phyloP scores from a whole-genome alignment of 2,329 filamentous ascomycete genomes.

The Apiospora malaysiana region DNA sequence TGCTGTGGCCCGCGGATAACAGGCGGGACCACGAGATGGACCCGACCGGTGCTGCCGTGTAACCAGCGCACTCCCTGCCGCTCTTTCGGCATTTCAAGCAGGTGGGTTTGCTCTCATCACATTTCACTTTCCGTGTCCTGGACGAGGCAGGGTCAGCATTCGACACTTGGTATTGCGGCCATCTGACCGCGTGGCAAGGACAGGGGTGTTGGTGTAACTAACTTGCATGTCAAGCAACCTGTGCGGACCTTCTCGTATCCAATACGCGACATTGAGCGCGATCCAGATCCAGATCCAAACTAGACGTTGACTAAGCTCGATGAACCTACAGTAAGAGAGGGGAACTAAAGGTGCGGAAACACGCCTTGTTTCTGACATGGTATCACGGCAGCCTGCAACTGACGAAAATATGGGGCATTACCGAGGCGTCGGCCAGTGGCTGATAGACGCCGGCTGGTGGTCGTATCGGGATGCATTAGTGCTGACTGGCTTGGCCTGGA shows the following conservation, averaged over 20 bases:
- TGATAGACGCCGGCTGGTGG: neutral
- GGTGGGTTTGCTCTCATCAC: conserved; percentile 38
- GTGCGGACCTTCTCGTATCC: conserved; percentile 30
- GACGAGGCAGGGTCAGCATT: neutral
- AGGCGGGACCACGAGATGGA: conserved; percentile 29
- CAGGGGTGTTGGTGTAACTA: conserved; percentile 20
- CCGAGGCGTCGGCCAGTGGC: neutral
- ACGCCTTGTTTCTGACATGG: neutral
- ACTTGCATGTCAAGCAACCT: conserved; percentile 31
- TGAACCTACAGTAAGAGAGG: neutral
- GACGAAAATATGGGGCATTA: neutral
- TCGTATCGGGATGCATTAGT: neutral
- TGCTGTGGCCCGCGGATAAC: conserved; percentile 8
- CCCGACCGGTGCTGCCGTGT: conserved; percentile 21
- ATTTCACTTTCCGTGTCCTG: conserved; percentile 40
- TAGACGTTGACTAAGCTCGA: neutral
- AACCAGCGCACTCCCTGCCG: conserved; percentile 36
- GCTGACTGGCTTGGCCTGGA: neutral
- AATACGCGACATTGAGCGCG: conserved; percentile 25
- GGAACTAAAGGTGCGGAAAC: neutral
- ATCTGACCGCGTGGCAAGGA: neutral
- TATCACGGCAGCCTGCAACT: neutral
- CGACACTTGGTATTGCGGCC: neutral
- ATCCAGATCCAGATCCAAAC: neutral
- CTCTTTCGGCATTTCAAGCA: conserved; percentile 37